Conservation (phyloP, 148 eudicot genomes). For the Fagopyrum esculentum region DNA sequence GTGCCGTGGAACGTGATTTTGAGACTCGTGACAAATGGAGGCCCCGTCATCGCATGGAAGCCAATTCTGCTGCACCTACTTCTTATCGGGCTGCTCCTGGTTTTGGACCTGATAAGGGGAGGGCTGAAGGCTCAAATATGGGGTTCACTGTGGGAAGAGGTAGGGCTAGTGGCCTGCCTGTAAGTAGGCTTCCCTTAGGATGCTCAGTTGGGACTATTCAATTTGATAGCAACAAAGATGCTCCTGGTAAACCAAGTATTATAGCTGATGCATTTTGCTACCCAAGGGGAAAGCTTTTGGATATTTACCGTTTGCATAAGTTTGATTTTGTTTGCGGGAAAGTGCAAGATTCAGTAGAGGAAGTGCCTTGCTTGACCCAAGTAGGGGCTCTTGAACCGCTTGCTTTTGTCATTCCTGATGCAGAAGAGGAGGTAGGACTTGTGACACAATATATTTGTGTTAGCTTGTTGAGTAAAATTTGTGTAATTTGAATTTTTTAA, state of each 20-base stretch:
- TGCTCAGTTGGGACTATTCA: slow-evolving; percentile 37
- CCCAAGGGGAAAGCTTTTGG: slow-evolving; percentile 89
- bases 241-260: slow-evolving; percentile 48
- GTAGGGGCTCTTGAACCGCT: slow-evolving; percentile 49
- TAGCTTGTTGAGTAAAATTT: slow-evolving; percentile 1
- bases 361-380: slow-evolving; percentile 54
- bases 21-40: slow-evolving; percentile 98
- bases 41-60: slow-evolving; percentile 88
- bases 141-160: slow-evolving; percentile 92
- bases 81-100: slow-evolving; percentile 90
- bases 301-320: slow-evolving; percentile 72
- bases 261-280: slow-evolving; percentile 43
- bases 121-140: slow-evolving; percentile 46
- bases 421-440: slow-evolving; percentile 68
- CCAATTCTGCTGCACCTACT: slow-evolving; percentile 48
- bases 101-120: slow-evolving; percentile 75
- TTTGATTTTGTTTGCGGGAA: slow-evolving; percentile 31
- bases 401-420: slow-evolving; percentile 72
- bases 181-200: slow-evolving; percentile 37
- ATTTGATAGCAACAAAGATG: slow-evolving; percentile 30
- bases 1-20: slow-evolving; percentile 56
- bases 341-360: slow-evolving; percentile 47
- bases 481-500: slow-evolving; percentile 12
- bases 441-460: neutral
- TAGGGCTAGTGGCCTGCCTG: slow-evolving; percentile 39